A percentile compares a stretch with the other conserved stretches of the same genome.
Conservation (phyloP, 2,329 filamentous ascomycete species). For the Trichophyton benhamiae region DNA sequence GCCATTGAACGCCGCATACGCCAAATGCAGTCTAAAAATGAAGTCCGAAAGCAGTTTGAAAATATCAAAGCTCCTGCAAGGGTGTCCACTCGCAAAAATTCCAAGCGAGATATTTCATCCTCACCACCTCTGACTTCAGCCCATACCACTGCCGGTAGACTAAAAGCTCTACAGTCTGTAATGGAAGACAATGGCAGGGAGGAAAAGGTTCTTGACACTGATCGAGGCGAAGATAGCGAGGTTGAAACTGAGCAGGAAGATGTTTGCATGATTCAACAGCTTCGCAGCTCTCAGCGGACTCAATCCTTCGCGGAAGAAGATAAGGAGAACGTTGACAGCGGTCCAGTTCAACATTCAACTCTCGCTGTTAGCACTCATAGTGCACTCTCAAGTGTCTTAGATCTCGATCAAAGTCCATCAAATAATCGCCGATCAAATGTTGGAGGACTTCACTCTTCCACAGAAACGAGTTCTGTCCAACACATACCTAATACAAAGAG, state of each 20-base stretch:
- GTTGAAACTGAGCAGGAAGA: slow-evolving; percentile 37
- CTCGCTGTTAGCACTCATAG: slow-evolving; percentile 26
- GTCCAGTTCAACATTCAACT: slow-evolving; percentile 18
- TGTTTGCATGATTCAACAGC: slow-evolving; percentile 19
- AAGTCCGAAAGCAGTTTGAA: slow-evolving; percentile 26
- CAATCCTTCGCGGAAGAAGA: slow-evolving; percentile 31
- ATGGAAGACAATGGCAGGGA: neutral
- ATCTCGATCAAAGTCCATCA: slow-evolving; percentile 18
- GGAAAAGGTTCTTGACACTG: neutral
- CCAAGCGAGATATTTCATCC: slow-evolving; percentile 9
- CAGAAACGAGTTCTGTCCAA: neutral
- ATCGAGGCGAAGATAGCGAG: slow-evolving; percentile 6
- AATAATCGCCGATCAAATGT: slow-evolving; percentile 4
- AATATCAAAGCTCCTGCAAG: slow-evolving; percentile 24
- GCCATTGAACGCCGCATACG: slow-evolving; percentile 25
- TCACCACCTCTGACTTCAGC: neutral
- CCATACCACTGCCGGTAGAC: neutral
- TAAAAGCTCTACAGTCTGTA: neutral
- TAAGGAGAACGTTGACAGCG: slow-evolving; percentile 34
- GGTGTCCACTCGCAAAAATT: slow-evolving; percentile 11
- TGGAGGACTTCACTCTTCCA: neutral
- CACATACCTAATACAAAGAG: neutral
- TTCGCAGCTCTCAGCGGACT: slow-evolving; percentile 19
- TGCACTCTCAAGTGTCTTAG: slow-evolving; percentile 28
- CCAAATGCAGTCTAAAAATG: slow-evolving; percentile 24